Evolutionary conservation across 2,329 filamentous ascomycete species (phyloP).

Genomic region (Rutstroemia sp.): DNA sequence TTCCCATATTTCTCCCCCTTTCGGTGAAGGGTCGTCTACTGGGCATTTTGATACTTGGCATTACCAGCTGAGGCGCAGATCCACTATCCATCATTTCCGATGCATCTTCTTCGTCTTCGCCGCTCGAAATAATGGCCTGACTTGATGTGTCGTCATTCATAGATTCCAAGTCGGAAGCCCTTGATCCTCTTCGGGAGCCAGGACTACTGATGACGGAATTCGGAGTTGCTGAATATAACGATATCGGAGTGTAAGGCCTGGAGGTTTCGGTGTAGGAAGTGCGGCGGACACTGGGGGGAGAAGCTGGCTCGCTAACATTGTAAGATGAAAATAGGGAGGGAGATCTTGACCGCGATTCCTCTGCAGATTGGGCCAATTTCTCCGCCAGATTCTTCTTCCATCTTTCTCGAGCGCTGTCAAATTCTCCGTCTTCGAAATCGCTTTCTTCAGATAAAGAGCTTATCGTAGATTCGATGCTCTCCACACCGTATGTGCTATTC

Average conservation of each 20-base stretch:
- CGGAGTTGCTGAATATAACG: conserved; percentile 35
- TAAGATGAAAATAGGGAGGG: conserved; percentile 28
- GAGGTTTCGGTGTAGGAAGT: conserved; percentile 32
- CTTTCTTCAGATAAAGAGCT: conserved; percentile 25
- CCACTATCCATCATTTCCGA: conserved; percentile 41
- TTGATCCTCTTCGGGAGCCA: conserved; percentile 46
- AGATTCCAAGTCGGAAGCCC: conserved; percentile 43
- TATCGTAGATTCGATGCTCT: conserved; percentile 30
- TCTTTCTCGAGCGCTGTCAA: conserved; percentile 20
- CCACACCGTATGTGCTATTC: conserved; percentile 26
- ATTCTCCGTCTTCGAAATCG: conserved; percentile 24
- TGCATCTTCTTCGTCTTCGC: conserved; percentile 35
- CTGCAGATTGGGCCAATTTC: conserved; percentile 18
- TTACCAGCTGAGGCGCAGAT: conserved; percentile 74
- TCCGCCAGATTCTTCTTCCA: conserved; percentile 24
- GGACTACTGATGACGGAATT: conserved; percentile 40
- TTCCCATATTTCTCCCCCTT: conserved; percentile 74
- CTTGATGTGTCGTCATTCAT: conserved; percentile 38
- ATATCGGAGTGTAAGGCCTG: conserved; percentile 39
- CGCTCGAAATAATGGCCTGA: conserved; percentile 29
- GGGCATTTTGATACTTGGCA: conserved; percentile 93
- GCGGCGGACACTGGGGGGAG: conserved; percentile 25
- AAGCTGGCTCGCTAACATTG: conserved; percentile 29
- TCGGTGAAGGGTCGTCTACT: conserved; percentile 82
- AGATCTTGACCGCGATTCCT: conserved; percentile 22